phyloP scores from a whole-genome alignment of 768 basidiomycete species.

The Suillus weaverae region DNA sequence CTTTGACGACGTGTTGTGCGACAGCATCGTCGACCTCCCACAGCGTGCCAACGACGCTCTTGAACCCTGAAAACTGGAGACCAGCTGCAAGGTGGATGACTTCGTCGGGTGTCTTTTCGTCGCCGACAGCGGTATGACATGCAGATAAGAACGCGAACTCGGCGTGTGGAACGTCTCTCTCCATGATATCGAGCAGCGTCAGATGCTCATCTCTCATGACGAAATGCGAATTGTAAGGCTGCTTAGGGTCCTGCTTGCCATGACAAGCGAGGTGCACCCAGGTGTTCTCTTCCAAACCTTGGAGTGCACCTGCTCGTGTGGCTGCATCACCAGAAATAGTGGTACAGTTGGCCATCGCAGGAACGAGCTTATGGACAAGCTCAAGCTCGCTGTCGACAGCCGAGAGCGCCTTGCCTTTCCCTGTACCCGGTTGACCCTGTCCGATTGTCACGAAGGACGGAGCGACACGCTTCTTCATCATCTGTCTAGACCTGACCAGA shows the following conservation, averaged over 20 bases:
- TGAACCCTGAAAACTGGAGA: slow-evolving; percentile 20
- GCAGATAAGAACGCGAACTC: slow-evolving; percentile 21
- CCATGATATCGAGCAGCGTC: slow-evolving; percentile 6
- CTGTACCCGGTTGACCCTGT: slow-evolving; percentile 3
- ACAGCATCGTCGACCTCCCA: slow-evolving; percentile 17
- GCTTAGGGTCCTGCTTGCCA: slow-evolving; percentile 4
- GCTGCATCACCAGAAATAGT: not conserved
- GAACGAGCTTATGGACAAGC: slow-evolving; percentile 20
- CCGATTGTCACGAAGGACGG: slow-evolving; percentile 5
- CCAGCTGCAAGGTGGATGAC: slow-evolving; percentile 24
- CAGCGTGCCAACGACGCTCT: slow-evolving; percentile 24
- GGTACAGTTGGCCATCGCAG: not conserved
- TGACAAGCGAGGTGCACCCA: slow-evolving; percentile 27
- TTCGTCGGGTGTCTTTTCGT: slow-evolving; percentile 17
- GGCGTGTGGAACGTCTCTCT: not conserved
- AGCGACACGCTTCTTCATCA: not conserved
- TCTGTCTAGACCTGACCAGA: slow-evolving; percentile 11
- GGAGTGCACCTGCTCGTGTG: not conserved
- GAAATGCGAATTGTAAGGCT: slow-evolving; percentile 16
- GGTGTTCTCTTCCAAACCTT: not conserved
- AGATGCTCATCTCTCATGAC: not conserved
- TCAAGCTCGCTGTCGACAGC: slow-evolving; percentile 10
- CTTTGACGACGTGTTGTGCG: not conserved
- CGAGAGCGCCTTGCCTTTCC: not conserved
- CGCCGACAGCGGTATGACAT: slow-evolving; percentile 23